phyloP scores from a whole-genome alignment of 106 monocot species.

The Dioscorea zingiberensis region DNA sequence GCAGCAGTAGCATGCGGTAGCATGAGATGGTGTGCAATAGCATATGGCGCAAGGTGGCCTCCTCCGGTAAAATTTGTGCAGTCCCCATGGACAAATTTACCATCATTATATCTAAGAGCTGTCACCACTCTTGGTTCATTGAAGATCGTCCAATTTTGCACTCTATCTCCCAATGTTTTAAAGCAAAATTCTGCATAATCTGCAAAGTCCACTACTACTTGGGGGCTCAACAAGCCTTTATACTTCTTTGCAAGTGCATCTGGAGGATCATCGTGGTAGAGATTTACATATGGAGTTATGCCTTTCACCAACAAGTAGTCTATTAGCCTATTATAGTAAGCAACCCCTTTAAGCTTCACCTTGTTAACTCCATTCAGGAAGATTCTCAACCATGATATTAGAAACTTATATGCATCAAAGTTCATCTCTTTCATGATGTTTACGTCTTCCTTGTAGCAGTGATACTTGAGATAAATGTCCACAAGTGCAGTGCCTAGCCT shows the following conservation, averaged over 20 bases:
- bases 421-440: conserved; percentile 85
- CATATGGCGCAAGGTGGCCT: conserved; percentile 87
- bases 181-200: conserved; percentile 94
- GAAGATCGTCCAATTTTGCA: conserved; percentile 93
- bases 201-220: conserved; percentile 58
- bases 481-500: conserved; percentile 14
- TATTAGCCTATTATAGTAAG: conserved; percentile 89
- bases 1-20: conserved; percentile 79
- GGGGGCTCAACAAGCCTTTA: conserved; percentile 55
- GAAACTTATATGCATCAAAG: conserved; percentile 92
- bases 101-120: conserved; percentile 78
- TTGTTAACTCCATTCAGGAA: conserved; percentile 74
- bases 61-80: conserved; percentile 59
- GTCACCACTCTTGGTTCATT: conserved; percentile 92
- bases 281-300: conserved; percentile 91
- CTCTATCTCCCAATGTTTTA: conserved; percentile 87
- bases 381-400: conserved; percentile 90
- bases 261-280: conserved; percentile 96
- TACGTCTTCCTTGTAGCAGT: conserved; percentile 56
- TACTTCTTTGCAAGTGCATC: conserved; percentile 72
- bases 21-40: conserved; percentile 78
- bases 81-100: conserved; percentile 65
- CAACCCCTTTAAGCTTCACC: conserved; percentile 85
- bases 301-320: conserved; percentile 83
- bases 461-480: conserved; percentile 28